Conservation (phyloP, 768 basidiomycete species). For the Termitomyces heimii region DNA sequence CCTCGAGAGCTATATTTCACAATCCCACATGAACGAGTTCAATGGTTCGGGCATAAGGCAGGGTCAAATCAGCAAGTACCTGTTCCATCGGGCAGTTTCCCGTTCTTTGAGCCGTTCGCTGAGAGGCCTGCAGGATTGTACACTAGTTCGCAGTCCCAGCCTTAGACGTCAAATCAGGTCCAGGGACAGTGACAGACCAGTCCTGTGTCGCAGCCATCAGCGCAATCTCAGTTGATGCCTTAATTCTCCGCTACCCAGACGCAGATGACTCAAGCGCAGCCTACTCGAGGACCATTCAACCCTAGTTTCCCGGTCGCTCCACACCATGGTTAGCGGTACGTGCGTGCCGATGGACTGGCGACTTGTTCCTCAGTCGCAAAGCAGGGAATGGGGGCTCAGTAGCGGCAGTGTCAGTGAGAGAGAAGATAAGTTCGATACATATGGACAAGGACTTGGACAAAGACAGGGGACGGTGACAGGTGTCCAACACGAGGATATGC, state of each 20-base stretch:
- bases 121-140: constrained; percentile 23
- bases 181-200: no score
- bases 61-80: constrained; percentile 14
- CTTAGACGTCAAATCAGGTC: not conserved
- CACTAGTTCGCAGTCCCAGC: constrained; percentile 1
- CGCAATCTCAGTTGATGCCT: not conserved
- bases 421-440: no score
- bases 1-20: no score
- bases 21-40: no score
- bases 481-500: no score
- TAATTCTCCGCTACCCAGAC: not conserved
- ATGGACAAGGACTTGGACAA: no score
- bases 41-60: no score
- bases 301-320: not conserved
- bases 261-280: constrained; percentile 1
- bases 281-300: not conserved
- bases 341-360: constrained; percentile 29
- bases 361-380: constrained; percentile 30
- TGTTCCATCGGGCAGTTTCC: constrained; percentile 18
- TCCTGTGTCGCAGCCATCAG: not conserved
- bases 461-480: no score
- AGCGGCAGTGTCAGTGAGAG: no score
- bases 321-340: not conserved
- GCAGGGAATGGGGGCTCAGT: no score
- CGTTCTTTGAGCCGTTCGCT: constrained; percentile 50